phyloP scores from a whole-genome alignment of 495 filamentous ascomycete species.

The Chlorociboria aeruginascens region DNA sequence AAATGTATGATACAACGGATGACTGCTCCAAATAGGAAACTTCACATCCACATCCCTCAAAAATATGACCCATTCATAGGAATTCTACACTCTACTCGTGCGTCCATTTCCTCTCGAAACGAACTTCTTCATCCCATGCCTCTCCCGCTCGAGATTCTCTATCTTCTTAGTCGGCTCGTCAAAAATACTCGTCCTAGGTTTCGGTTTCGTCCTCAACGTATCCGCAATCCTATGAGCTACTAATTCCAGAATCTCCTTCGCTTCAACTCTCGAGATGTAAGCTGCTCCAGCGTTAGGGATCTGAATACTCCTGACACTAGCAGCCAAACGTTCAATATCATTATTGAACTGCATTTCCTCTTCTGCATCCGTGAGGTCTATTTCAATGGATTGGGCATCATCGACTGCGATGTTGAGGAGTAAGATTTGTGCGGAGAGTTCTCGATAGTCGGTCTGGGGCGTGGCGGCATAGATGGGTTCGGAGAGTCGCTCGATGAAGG shows the following conservation, averaged over 20 bases:
- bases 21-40: not conserved
- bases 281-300: slow-evolving; percentile 68
- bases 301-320: slow-evolving; percentile 52
- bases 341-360: slow-evolving; percentile 44
- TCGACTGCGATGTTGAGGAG: slow-evolving; percentile 68
- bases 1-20: slow-evolving; percentile 20
- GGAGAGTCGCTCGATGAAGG: slow-evolving; percentile 39
- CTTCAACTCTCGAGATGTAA: slow-evolving; percentile 57
- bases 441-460: slow-evolving; percentile 50
- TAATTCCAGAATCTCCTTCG: slow-evolving; percentile 59
- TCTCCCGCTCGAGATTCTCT: slow-evolving; percentile 24
- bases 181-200: slow-evolving; percentile 46
- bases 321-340: slow-evolving; percentile 53
- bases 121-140: slow-evolving; percentile 22
- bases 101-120: slow-evolving; percentile 4
- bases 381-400: slow-evolving; percentile 32
- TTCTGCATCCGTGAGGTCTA: slow-evolving; percentile 20
- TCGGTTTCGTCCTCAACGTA: slow-evolving; percentile 54
- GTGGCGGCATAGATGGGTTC: slow-evolving; percentile 36
- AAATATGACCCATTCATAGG: not conserved
- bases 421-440: slow-evolving; percentile 47
- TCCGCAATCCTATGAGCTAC: slow-evolving; percentile 59
- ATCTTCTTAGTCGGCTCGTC: slow-evolving; percentile 10
- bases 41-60: not conserved
- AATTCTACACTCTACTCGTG: too few relatives aligned